Evolutionary conservation across 768 basidiomycete species (phyloP).

Genomic region (Kondoa malvinella): DNA sequence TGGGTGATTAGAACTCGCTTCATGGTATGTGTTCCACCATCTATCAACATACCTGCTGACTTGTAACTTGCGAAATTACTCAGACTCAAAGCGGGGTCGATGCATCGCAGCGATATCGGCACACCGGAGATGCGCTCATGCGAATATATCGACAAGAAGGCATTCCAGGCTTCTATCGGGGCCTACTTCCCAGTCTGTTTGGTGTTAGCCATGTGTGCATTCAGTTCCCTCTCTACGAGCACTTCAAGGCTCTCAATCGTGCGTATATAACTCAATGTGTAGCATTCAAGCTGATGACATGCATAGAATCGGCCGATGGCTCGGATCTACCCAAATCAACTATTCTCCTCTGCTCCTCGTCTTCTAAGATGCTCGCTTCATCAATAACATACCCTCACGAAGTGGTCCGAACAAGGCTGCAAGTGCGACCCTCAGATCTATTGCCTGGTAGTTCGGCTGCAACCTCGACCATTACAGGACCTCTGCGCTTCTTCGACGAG

Average conservation of each 20-base stretch:
- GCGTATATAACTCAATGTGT: constrained; percentile 33
- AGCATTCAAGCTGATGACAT: background rate
- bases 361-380: constrained; percentile 89
- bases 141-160: constrained; percentile 88
- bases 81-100: constrained; percentile 3
- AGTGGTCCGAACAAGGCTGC: constrained; percentile 91
- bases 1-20: constrained; percentile 99
- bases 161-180: constrained; percentile 74
- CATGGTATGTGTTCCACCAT: constrained; percentile 76
- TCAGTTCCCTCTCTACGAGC: constrained; percentile 92
- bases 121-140: constrained; percentile 72
- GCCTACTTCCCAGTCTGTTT: constrained; percentile 74
- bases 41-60: too few species aligned
- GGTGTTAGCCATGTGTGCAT: constrained; percentile 91
- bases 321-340: constrained; percentile 40
- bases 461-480: constrained; percentile 3
- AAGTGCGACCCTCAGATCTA: constrained; percentile 52
- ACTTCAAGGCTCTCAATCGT: constrained; percentile 74
- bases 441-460: constrained; percentile 9
- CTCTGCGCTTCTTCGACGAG: constrained; percentile 28
- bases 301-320: background rate
- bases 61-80: constrained; percentile 6
- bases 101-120: constrained; percentile 45
- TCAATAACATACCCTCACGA: constrained; percentile 95
- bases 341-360: constrained; percentile 78